Evolutionary conservation across 139 green algal genomes (phyloP), one percentile per base, ranked within the genome.

Genomic region (Micractinium conductrix): DNA sequence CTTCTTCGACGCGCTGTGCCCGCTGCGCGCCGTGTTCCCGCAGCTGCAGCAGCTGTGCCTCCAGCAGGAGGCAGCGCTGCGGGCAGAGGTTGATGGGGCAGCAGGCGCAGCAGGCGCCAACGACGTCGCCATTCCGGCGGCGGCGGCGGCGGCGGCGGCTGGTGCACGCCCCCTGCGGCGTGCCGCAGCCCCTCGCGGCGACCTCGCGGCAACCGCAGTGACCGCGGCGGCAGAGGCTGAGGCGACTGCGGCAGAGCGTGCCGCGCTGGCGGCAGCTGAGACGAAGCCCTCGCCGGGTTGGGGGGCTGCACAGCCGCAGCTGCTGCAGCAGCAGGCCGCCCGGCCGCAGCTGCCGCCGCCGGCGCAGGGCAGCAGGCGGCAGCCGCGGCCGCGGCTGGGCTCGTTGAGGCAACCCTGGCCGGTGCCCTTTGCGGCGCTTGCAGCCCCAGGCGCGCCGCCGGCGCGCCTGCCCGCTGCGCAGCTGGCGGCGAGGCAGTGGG

Each of bases 1-100:
- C 1, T 91, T 91, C 79, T 73, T 92, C 12, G 58, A 58, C 28
- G 1, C 53, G n/a, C n/a, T 84, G 24, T 69, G 40, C 40, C 78
- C 84, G 33, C 40, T 88, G 69, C 40, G 43, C 7, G 43, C 74
- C 44, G 24, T 84, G 6, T 83, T 88, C 28, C 84, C 84, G 26
- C 50, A 43, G 40, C 80, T 85, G 4, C 21, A 38, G 4, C n/a
- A 30, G 14, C 28, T 26, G 0, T 44, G 60, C 5, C 5, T 30
- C 4, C 21, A 26, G 55, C 75, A 71, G 76, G 53, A 53, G 55
- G 55, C 58, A 19, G 76, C 40, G 2, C 76, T 67, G 35, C 74
- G 42, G 4, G 12, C 45, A 24, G 12, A 68, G 17, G 30, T n/a
- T 4, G 30, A 44, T 30, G 72, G 5, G 8, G 33, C 38, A 9